phyloP scores from a whole-genome alignment of 768 basidiomycete species.

The Leucocoprinus birnbaumii region DNA sequence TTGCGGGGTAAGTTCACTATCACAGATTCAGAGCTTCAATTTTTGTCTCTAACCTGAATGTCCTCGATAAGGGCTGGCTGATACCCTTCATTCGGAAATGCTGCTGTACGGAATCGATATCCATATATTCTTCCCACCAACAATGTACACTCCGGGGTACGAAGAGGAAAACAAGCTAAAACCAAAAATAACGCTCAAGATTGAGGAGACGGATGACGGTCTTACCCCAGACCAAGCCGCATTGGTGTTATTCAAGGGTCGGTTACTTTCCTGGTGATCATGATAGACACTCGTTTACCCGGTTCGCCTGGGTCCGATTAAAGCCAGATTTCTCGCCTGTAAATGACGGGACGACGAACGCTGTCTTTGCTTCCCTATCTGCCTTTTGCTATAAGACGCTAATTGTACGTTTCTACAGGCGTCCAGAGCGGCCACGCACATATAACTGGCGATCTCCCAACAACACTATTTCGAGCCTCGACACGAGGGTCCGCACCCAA shows the following conservation, averaged over 20 bases:
- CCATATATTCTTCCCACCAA: constrained; percentile 81
- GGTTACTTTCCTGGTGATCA: constrained; percentile 8
- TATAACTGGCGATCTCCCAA: constrained; percentile 71
- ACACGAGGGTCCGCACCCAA: constrained; percentile 63
- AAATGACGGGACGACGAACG: neutral
- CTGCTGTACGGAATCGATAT: constrained; percentile 73
- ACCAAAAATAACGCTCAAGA: constrained; percentile 68
- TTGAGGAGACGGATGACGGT: constrained; percentile 70
- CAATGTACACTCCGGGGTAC: constrained; percentile 76
- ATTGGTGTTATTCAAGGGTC: constrained; percentile 54
- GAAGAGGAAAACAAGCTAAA: constrained; percentile 77
- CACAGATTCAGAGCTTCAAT: neutral
- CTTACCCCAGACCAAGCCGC: constrained; percentile 66
- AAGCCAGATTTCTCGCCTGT: neutral
- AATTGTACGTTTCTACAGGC: constrained; percentile 37
- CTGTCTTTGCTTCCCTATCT: neutral
- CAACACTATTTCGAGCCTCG: constrained; percentile 62
- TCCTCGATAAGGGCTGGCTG: constrained; percentile 66
- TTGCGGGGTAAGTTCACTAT: constrained; percentile 56
- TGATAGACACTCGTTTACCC: neutral
- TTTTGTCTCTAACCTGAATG: neutral
- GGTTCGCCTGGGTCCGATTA: neutral
- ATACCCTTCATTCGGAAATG: constrained; percentile 77
- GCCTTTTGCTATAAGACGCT: neutral
- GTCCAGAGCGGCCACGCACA: constrained; percentile 69